A percentile compares a stretch with the other conserved stretches of the same genome.
phyloP scores from a whole-genome alignment of 177 flowering plant species.

The Vitis hybrid region DNA sequence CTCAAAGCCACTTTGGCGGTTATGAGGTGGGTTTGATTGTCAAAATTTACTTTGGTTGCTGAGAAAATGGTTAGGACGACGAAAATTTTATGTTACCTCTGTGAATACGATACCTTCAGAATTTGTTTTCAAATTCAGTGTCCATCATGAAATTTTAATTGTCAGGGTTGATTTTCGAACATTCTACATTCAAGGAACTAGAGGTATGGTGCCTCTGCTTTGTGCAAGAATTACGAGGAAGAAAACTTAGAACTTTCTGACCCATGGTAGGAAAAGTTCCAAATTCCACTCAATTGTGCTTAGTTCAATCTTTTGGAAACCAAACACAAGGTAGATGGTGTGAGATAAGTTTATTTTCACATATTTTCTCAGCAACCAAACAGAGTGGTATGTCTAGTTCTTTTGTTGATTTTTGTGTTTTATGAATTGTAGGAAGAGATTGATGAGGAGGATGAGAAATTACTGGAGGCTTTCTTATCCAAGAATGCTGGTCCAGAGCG shows the following conservation, averaged over 20 bases:
- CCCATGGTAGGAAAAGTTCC: no score
- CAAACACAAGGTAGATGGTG: neutral
- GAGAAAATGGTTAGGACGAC: neutral
- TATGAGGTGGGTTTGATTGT: constrained; percentile 33
- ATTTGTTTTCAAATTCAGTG: no score
- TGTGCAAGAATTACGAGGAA: no score
- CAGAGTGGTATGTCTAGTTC: neutral
- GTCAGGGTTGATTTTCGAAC: no score
- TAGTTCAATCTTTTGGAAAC: no score
- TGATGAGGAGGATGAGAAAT: constrained; percentile 75
- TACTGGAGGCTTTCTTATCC: constrained; percentile 69
- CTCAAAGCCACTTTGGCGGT: constrained; percentile 56
- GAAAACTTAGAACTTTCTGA: no score
- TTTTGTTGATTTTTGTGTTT: constrained; percentile 2
- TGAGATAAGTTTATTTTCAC: neutral
- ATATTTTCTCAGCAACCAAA: neutral
- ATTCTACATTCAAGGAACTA: no score
- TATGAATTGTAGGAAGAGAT: constrained; percentile 45
- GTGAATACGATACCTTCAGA: no score
- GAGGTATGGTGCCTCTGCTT: no score
- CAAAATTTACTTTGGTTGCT: neutral
- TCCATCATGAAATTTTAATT: no score
- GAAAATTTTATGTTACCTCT: neutral
- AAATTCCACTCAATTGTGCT: no score
- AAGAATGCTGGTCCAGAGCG: constrained; percentile 55